phyloP scores from a whole-genome alignment of 2,329 filamentous ascomycete species.

The Gaeumannomyces tritici region DNA sequence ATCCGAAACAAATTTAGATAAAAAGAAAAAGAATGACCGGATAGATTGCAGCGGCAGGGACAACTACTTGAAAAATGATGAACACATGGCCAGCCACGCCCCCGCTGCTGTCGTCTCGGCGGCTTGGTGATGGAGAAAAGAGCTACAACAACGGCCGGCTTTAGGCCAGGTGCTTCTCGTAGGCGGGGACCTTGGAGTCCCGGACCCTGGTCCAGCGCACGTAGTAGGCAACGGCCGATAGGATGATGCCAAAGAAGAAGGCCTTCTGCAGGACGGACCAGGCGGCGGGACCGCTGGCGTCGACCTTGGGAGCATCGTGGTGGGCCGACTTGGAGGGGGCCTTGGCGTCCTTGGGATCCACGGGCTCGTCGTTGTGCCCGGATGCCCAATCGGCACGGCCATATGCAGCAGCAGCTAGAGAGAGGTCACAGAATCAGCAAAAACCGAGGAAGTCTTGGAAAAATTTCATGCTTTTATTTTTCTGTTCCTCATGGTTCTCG shows the following conservation, averaged over 20 bases:
- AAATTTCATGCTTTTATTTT: neutral
- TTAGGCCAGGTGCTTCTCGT: constrained; percentile 34
- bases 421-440: constrained; percentile 23
- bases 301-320: constrained; percentile 12
- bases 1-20: neutral
- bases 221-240: constrained; percentile 34
- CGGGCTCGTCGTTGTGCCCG: constrained; percentile 22
- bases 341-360: constrained; percentile 8
- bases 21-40: neutral
- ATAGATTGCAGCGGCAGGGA: neutral
- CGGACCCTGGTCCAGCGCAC: constrained; percentile 27
- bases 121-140: neutral
- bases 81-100: neutral
- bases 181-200: constrained; percentile 19
- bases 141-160: neutral
- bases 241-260: constrained; percentile 38
- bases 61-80: neutral
- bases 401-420: constrained; percentile 20
- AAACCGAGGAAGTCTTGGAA: constrained; percentile 4
- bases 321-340: constrained; percentile 8
- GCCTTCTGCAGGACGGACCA: constrained; percentile 39
- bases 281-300: neutral
- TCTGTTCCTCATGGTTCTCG: neutral
- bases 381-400: constrained; percentile 26
- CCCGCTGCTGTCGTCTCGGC: neutral